These are phyloP conservation scores for Zostera marina DNA, from an alignment of 116 monocot species.

Conservation along the genomic window DNA sequence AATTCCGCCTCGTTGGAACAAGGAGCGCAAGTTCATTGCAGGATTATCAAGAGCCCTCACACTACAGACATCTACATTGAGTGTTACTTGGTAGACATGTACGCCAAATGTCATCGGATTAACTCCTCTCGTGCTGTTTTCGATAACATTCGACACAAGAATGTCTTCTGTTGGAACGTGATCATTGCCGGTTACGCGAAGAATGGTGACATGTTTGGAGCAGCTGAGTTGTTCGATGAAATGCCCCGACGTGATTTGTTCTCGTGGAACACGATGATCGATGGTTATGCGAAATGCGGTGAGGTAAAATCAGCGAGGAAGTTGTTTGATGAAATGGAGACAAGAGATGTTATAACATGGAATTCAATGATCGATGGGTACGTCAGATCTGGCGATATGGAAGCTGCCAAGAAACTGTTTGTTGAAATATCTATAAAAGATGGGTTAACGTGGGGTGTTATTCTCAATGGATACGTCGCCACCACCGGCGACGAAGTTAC, in stretches of 20 bases:
- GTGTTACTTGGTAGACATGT: conserved; percentile 31
- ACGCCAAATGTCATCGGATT: conserved; percentile 30
- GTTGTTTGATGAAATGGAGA: conserved; percentile 44
- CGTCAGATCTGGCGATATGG: conserved; percentile 22
- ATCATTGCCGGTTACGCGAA: conserved; percentile 47
- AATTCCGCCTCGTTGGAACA: conserved; percentile 8
- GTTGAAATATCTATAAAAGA: conserved; percentile 33
- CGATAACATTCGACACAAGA: conserved; percentile 16
- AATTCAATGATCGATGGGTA: conserved; percentile 53
- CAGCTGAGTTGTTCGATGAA: conserved; percentile 22
- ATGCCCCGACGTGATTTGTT: conserved; percentile 34
- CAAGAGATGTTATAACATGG: conserved; percentile 36
- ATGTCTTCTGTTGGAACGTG: conserved; percentile 39
- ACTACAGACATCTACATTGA: conserved; percentile 28
- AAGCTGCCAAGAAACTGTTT: conserved; percentile 27
- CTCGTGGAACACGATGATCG: conserved; percentile 51
- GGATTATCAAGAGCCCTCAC: conserved; percentile 18
- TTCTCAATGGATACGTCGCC: conserved; percentile 34
- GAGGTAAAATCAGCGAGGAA: conserved; percentile 33
- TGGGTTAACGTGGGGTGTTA: conserved; percentile 43
- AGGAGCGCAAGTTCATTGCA: conserved; percentile 37
- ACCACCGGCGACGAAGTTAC: conserved; percentile 15
- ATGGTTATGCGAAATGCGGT: conserved; percentile 68
- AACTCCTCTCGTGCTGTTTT: conserved; percentile 14
- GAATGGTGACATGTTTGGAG: conserved; percentile 15